phyloP scores from a whole-genome alignment of 2,329 filamentous ascomycete species.

The Fonsecaea pedrosoi region DNA sequence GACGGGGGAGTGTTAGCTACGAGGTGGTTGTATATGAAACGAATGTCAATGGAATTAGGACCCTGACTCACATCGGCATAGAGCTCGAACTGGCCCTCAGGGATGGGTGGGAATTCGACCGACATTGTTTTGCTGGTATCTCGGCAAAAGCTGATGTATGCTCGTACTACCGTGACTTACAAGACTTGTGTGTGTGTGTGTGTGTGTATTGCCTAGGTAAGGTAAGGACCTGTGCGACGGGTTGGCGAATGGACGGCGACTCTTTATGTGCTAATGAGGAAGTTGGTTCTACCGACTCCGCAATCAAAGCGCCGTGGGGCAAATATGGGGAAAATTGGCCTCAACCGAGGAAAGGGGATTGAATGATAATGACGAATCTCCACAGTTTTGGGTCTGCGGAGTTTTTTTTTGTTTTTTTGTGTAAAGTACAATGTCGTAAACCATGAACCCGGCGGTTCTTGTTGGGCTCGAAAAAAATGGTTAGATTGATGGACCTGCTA shows the following conservation, averaged over 20 bases:
- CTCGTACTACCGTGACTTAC: background rate
- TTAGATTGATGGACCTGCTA: background rate
- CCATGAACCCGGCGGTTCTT: too few relatives aligned
- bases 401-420: background rate
- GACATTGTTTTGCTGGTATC: background rate
- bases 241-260: background rate
- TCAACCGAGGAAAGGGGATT: background rate
- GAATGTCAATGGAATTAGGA: too few relatives aligned
- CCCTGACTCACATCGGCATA: slow-evolving; percentile 9
- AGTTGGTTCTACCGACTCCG: background rate
- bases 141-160: background rate
- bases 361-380: background rate
- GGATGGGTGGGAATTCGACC: slow-evolving; percentile 5
- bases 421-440: too few relatives aligned
- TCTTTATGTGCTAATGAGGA: background rate
- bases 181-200: background rate
- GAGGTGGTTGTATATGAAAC: too few relatives aligned
- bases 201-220: background rate
- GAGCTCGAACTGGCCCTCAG: slow-evolving; percentile 12
- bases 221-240: background rate
- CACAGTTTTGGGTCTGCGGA: background rate
- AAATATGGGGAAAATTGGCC: background rate
- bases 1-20: too few relatives aligned
- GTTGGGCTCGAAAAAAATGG: background rate
- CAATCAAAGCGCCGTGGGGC: background rate